Conservation (phyloP, 345 rosid species). For the Brassica juncea region DNA sequence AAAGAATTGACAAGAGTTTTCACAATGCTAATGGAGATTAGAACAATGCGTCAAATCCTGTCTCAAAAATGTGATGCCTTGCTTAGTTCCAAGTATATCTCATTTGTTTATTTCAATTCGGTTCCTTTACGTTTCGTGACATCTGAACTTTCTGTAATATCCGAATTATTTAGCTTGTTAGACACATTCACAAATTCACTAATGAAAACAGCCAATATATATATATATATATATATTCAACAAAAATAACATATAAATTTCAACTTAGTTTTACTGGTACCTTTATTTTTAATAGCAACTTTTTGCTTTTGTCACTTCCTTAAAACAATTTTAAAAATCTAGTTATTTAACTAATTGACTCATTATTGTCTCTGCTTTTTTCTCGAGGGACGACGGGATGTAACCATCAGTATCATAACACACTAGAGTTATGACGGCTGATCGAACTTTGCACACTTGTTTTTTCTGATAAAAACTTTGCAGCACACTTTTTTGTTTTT, state of each 20-base stretch:
- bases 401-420: not conserved
- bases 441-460: not conserved
- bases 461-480: not conserved
- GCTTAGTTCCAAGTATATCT: constrained; percentile 21
- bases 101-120: constrained; percentile 24
- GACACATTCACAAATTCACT: not conserved
- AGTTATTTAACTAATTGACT: not conserved
- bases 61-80: constrained; percentile 29
- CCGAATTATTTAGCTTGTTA: not conserved
- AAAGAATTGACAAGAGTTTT: constrained; percentile 23
- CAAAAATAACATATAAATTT: not conserved
- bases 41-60: constrained; percentile 38
- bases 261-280: not conserved
- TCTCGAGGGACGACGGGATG: not conserved
- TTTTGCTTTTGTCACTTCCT: not conserved
- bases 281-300: not conserved
- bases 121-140: constrained; percentile 16
- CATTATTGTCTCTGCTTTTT: not conserved
- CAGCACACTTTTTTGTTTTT: not conserved
- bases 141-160: not conserved
- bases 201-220: not conserved
- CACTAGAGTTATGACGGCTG: not conserved
- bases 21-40: constrained; percentile 32
- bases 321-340: not conserved
- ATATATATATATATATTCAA: too few relatives aligned